Evolutionary conservation across 208 protist genomes (phyloP), one percentile per base, ranked within the genome.

Genomic region (Angomonas desouzai): DNA sequence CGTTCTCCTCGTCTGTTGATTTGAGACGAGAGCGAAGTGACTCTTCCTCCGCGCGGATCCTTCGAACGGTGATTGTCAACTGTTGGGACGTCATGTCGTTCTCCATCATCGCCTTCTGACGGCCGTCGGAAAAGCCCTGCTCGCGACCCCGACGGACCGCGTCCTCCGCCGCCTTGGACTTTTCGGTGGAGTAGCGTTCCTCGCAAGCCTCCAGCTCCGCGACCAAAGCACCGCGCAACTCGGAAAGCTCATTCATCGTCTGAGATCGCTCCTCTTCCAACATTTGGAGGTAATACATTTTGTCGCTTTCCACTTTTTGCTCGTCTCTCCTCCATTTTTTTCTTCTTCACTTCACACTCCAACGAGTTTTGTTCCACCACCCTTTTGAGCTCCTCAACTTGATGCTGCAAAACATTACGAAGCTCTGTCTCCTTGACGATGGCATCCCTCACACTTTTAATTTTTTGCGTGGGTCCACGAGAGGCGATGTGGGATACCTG

Each of bases 271-370:
- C 85, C 34, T 89, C 79, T 53, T 89, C 80, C 43, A 92, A 58
- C 55, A 92, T 60, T 40, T 81, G 71, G 2, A 61, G 71, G 65
- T 85, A 92, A 62, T 89, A 76, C 20, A 74, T 34, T 6, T 69
- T 70, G 64, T 92, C 85, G 55, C 60, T 77, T 33, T 92, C 77
- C 56, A 85, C 85, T 68, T 90, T 90, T 51, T 67, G 66, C 30
- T 62, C 56, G 20, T 64, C n/a, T 68, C 28, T 87, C 74, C 55
- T 85, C 77, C 36, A 81, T 76, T 59, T 78, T 74, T 33, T 68
- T 65, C 53, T 87, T 72, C 59, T 92, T 92, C 16, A 75, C 27
- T 45, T 74, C 65, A 28, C 72, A 32, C 22, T 81, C 81, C 49
- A 85, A 79, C 25, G 68, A 65, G 0, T 76, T 32, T 10, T 59